Conservation (phyloP, 2,329 filamentous ascomycete species). For the Apiospora marii region DNA sequence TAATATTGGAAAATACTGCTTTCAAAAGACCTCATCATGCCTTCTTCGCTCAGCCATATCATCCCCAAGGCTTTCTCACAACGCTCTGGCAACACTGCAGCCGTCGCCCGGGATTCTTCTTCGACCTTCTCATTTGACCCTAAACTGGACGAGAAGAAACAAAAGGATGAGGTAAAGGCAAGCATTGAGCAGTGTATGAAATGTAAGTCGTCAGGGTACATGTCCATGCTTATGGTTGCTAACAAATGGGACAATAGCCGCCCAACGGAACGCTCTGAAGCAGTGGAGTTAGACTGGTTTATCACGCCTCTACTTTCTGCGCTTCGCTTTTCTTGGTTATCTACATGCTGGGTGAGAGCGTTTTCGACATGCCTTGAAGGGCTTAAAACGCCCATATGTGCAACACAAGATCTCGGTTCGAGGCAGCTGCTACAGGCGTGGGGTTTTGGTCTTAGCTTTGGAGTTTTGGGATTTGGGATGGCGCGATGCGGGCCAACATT, state of each 20-base stretch:
- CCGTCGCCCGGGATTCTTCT: background rate
- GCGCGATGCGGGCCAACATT: too few relatives aligned
- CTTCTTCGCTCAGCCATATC: background rate
- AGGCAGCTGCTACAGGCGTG: background rate
- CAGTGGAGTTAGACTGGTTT: constrained; percentile 19
- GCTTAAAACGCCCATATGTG: background rate
- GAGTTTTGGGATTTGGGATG: background rate
- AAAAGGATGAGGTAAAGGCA: background rate
- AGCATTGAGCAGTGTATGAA: background rate
- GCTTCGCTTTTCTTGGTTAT: background rate
- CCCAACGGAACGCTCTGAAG: background rate
- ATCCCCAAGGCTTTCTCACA: background rate
- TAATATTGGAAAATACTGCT: too few relatives aligned
- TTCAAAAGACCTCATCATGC: background rate
- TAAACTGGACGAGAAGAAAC: background rate
- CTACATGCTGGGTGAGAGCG: too few relatives aligned
- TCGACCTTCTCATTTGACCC: background rate
- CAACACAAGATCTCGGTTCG: background rate
- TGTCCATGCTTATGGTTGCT: background rate
- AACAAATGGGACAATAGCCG: background rate
- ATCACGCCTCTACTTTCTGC: too few relatives aligned
- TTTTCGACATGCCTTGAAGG: too few relatives aligned
- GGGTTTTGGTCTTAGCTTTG: background rate
- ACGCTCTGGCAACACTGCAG: background rate
- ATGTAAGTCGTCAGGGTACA: background rate